Evolutionary conservation across 1,284 basidiomycete species (phyloP).

Genomic region (Laetiporus sulphureus): DNA sequence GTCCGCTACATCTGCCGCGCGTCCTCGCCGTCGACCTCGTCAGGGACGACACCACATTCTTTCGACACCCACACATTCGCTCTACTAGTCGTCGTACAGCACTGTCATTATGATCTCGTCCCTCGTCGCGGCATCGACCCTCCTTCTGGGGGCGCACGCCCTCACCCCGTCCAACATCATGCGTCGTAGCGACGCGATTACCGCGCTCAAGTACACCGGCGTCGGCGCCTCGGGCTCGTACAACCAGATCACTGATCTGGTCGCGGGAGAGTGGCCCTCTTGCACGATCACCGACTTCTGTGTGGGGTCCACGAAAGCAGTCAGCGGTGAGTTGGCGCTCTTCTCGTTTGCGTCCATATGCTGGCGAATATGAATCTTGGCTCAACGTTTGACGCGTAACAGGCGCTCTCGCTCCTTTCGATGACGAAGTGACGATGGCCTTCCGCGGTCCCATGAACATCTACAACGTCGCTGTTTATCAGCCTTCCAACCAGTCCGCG

Average conservation of each 20-base stretch:
- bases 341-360: not conserved
- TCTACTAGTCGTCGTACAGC: not conserved
- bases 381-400: not conserved
- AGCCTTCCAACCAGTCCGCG: constrained; percentile 16
- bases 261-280: constrained; percentile 21
- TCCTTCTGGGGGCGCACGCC: constrained; percentile 7
- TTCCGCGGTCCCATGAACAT: constrained; percentile 27
- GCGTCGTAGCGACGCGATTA: constrained; percentile 21
- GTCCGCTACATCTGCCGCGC: not conserved
- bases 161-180: constrained; percentile 11
- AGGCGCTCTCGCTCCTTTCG: constrained; percentile 26
- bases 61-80: constrained; percentile 6
- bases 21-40: constrained; percentile 2
- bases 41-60: constrained; percentile 9
- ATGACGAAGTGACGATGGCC: constrained; percentile 25
- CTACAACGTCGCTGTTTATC: constrained; percentile 26
- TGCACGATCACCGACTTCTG: constrained; percentile 23
- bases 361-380: not conserved
- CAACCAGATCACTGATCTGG: constrained; percentile 24
- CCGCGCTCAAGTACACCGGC: constrained; percentile 23
- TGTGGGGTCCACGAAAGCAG: constrained; percentile 16
- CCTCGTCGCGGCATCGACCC: constrained; percentile 9
- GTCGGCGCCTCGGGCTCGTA: constrained; percentile 25
- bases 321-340: constrained; percentile 17
- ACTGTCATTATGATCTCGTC: constrained; percentile 3